These are phyloP conservation scores for Sphagnum magellanicum DNA, from an alignment of 228 moss, liverwort and hornwort genomes.

Conservation along the genomic window DNA sequence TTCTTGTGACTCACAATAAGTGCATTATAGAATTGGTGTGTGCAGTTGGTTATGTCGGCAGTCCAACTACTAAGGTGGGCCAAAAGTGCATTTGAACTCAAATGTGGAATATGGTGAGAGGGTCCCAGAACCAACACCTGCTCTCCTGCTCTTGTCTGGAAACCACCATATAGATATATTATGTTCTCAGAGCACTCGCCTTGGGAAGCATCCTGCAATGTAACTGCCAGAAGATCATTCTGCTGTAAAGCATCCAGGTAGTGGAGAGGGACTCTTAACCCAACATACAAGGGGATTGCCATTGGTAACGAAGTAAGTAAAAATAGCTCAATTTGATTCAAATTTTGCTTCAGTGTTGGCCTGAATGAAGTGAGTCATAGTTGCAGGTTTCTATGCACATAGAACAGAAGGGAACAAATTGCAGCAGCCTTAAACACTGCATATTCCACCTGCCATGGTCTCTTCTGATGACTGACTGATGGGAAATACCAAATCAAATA, in stretches of 20 bases:
- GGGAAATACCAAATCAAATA: background rate
- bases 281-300: no score
- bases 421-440: no score
- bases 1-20: no score
- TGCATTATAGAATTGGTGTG: no score
- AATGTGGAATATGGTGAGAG: background rate
- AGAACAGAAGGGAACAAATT: no score
- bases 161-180: slow-evolving; percentile 72
- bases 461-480: background rate
- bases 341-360: background rate
- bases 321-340: background rate
- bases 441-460: no score
- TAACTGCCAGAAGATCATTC: background rate
- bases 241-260: background rate
- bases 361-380: background rate
- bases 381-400: background rate
- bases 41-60: no score
- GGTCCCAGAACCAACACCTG: slow-evolving; percentile 36
- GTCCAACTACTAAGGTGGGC: no score
- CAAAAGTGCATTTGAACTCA: no score
- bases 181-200: slow-evolving; percentile 36
- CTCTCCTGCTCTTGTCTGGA: slow-evolving; percentile 86
- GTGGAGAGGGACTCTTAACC: background rate
- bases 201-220: slow-evolving; percentile 40
- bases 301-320: background rate